A percentile compares a stretch with the other conserved stretches of the same genome.
Evolutionary conservation across 225 moss, liverwort and hornwort species (phyloP).

Genomic region (Neckera pumila): DNA sequence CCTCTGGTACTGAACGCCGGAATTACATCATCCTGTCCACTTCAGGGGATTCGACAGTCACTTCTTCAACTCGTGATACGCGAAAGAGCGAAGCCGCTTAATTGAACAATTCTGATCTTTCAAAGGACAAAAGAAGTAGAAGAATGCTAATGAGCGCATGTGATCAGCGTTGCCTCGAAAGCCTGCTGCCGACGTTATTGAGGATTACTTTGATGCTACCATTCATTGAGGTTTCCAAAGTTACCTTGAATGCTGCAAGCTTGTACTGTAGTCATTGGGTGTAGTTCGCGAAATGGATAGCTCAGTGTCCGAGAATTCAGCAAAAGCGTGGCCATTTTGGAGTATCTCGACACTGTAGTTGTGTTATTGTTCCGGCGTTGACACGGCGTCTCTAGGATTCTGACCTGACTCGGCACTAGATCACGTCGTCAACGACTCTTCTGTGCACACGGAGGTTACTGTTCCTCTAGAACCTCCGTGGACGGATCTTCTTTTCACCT

Average conservation of each 20-base stretch:
- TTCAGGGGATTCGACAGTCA: not conserved
- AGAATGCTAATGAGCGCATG: not conserved
- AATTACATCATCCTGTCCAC: not conserved
- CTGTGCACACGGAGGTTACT: not conserved
- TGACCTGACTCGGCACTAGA: not conserved
- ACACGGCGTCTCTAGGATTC: not conserved
- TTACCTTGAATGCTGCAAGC: too few relatives aligned
- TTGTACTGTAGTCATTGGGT: not conserved
- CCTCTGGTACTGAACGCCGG: not conserved
- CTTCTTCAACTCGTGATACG: not conserved
- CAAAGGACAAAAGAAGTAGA: not conserved
- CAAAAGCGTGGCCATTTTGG: not conserved
- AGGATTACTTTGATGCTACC: not conserved
- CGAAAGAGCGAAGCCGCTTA: too few relatives aligned
- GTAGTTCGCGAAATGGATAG: not conserved
- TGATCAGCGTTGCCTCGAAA: not conserved
- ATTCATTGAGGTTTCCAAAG: not conserved
- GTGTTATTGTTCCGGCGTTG: not conserved
- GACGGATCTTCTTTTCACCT: not conserved
- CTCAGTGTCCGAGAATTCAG: not conserved
- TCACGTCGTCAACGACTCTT: not conserved
- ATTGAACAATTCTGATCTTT: not conserved
- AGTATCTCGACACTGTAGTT: not conserved
- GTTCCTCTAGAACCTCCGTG: not conserved
- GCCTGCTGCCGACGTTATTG: not conserved